Conservation (phyloP, 495 filamentous ascomycete genomes). For the Talaromyces ruber region DNA sequence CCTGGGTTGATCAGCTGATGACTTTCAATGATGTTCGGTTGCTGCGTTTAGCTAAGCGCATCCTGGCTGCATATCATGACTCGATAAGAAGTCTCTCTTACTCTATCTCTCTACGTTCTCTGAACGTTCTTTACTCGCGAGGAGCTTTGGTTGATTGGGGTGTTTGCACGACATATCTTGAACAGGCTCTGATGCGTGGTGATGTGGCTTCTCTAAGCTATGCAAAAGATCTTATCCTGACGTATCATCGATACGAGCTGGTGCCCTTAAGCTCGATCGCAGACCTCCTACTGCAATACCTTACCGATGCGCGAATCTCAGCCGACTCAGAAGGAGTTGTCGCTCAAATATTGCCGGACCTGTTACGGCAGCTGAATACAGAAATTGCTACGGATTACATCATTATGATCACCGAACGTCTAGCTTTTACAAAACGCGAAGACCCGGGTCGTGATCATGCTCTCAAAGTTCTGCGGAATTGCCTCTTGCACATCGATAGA, state of each 20-base stretch:
- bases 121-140: neutral
- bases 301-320: neutral
- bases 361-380: constrained; percentile 9
- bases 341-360: neutral
- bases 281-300: neutral
- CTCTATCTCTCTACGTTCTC: constrained; percentile 15
- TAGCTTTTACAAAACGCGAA: constrained; percentile 14
- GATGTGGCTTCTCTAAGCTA: neutral
- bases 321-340: neutral
- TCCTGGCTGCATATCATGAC: constrained; percentile 21
- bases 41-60: constrained; percentile 21
- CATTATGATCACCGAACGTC: constrained; percentile 24
- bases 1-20: constrained; percentile 24
- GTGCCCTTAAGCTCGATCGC: neutral
- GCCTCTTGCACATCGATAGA: constrained; percentile 15
- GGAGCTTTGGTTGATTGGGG: neutral
- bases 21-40: neutral
- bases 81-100: constrained; percentile 2
- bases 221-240: neutral
- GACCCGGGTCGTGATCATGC: constrained; percentile 7
- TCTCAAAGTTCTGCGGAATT: constrained; percentile 26
- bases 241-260: neutral
- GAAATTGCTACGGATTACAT: constrained; percentile 20
- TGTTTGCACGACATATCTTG: neutral
- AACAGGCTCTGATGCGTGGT: neutral